These are phyloP conservation scores for Mortierella sp. DNA, from an alignment of 371 early-diverging fungal genomes.

Conservation along the genomic window DNA sequence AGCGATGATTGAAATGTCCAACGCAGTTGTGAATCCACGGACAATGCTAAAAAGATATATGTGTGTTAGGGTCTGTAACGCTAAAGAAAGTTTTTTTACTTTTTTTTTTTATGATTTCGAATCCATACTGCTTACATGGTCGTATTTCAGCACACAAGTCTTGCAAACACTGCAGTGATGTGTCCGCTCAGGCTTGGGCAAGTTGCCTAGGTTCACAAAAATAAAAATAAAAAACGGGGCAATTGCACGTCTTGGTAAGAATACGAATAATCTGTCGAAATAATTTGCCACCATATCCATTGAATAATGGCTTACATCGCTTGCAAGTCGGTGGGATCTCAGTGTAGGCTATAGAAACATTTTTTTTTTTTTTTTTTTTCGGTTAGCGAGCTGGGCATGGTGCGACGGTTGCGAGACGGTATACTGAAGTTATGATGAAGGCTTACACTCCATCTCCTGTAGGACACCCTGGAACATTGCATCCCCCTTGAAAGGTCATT, in stretches of 20 bases:
- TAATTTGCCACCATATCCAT: neutral
- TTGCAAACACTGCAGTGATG: slow-evolving; percentile 95
- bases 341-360: slow-evolving; percentile 32
- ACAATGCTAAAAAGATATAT: slow-evolving; percentile 32
- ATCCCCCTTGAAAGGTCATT: slow-evolving; percentile 22
- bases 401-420: neutral
- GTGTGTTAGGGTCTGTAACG: slow-evolving; percentile 6
- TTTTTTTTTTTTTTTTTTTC: neutral
- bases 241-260: neutral
- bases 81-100: slow-evolving; percentile 13
- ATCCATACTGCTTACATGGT: slow-evolving; percentile 65
- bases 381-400: neutral
- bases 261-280: neutral
- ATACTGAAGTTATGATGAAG: neutral
- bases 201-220: slow-evolving; percentile 57
- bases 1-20: slow-evolving; percentile 86
- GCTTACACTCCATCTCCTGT: slow-evolving; percentile 47
- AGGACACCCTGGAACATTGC: slow-evolving; percentile 46
- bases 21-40: slow-evolving; percentile 88
- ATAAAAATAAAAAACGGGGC: neutral
- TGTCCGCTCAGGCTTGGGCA: slow-evolving; percentile 89
- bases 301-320: slow-evolving; percentile 32
- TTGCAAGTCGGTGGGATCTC: slow-evolving; percentile 46
- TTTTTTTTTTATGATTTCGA: neutral
- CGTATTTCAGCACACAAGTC: slow-evolving; percentile 80